Base-by-base conservation (phyloP, 1,139 yeast species). In the Candida sp. region DNA sequence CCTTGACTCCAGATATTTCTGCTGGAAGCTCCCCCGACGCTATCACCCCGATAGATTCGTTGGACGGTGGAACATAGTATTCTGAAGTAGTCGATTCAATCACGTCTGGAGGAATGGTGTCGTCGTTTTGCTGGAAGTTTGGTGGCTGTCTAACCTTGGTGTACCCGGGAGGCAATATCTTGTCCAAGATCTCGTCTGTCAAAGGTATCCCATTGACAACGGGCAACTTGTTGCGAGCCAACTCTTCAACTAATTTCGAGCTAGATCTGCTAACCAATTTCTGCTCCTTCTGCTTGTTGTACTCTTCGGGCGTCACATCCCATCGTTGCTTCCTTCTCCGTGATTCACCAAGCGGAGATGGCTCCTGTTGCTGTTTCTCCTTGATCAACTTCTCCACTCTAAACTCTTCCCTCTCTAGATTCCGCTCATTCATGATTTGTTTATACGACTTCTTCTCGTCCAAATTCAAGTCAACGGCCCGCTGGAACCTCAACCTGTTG, bases 1-100 rank as follows among this genome's bases (percentile, higher is more conserved):
- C 78, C 4, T 58, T 57, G 1, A 85, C 79, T 0, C 88, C 93
- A 0, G 92, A 88, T 3, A 87, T 74, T 37, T 85, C 87, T 0
- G 82, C 68, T 2, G 86, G 78, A 3, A 84, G 31, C 8, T 43
- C 37, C 8, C 41, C 37, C 5, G 55, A 26, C 6, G 42, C 28
- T 3, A 49, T 37, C 7, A 49, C 39, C 6, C 35, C 37, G 2
- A 38, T 50, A 2, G 45, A 33, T 17, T 51, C 54, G 23, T 60
- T 62, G 8, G 59, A 47, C 2, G 73, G 75, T 0, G 70, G 71
- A 3, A 63, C 51, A 48, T 70, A 70, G 46, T 54, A 63, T 9
- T 63, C 62, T 17, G 34, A 37, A 3, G 42, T 22, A 9, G 67
- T 63, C 5, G 65, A 58, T n/a, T 66, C 70, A 0, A 70, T 61